Percentiles rank a stretch among this genome's conserved stretches.
Evolutionary conservation across 2,329 filamentous ascomycete species (phyloP).

Genomic region (Pezicula neosporulosa): DNA sequence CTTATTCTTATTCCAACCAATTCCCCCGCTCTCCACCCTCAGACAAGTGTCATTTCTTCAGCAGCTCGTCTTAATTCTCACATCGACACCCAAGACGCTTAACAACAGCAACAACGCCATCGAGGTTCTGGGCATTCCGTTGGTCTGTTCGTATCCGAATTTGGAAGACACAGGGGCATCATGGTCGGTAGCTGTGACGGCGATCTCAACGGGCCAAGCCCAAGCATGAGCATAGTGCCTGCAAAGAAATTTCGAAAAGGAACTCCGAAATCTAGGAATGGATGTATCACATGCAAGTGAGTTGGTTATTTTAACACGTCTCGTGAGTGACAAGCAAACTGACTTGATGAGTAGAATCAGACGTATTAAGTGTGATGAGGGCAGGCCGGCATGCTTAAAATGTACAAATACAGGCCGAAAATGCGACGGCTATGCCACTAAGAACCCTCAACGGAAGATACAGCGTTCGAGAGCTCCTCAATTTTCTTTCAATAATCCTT

Average conservation of each 20-base stretch:
- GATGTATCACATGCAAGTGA: conserved; percentile 54
- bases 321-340: background rate
- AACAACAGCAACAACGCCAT: too few relatives aligned
- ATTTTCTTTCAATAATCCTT: background rate
- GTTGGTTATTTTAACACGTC: conserved; percentile 19
- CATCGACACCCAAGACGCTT: too few relatives aligned
- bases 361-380: conserved; percentile 55
- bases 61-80: too few relatives aligned
- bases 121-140: conserved; percentile 3
- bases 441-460: conserved; percentile 3
- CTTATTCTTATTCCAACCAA: too few relatives aligned
- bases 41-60: too few relatives aligned
- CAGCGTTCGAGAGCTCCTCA: conserved; percentile 1
- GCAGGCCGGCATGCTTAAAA: conserved; percentile 48
- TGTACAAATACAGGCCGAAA: conserved; percentile 52
- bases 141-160: conserved; percentile 1
- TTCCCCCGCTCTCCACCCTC: too few relatives aligned
- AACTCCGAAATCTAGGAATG: conserved; percentile 43
- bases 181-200: too few relatives aligned
- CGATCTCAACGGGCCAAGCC: too few relatives aligned
- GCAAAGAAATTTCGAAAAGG: conserved; percentile 30
- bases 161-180: too few relatives aligned
- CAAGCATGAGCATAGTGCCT: too few relatives aligned
- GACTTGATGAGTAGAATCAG: conserved; percentile 37
- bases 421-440: conserved; percentile 49